Base-by-base conservation (phyloP, 2,329 filamentous ascomycete species). In the Fusarium sp. region DNA sequence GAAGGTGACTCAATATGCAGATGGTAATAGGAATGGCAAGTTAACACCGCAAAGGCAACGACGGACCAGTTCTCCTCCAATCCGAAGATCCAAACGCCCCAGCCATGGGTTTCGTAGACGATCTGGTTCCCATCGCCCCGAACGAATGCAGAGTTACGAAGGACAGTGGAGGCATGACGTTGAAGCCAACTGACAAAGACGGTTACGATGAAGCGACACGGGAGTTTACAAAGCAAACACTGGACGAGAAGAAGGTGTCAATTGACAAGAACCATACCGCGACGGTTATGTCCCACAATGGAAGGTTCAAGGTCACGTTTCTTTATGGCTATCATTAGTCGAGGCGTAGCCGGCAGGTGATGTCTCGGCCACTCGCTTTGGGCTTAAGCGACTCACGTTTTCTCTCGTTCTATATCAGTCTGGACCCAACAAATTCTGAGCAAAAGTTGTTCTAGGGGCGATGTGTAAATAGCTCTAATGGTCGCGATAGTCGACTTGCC, bases 131-230 rank as follows among this genome's bases (percentile, higher is more conserved):
- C 5, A 14, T n/a, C 17, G 65, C 69, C 13, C 69, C 69, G 2
- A 38, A 50, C 6, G 36, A 60, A 24, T 71, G 65, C n/a, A 57
- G 24, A 13, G 26, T 24, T 4, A 22, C 40, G 3, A 71, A 71
- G 36, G 65, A 61, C 28, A 67, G 65, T 8, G 55, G 58, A 7
- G 59, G 43, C 6, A 19, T 45, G 9, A 62, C 55, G 2, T 28
- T 71, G 24, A 71, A 72, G 33, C 69, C 65, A 21, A 72, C 69
- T 3, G 65, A 71, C 14, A 71, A 71, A 33, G 43, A 64, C 15
- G 62, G 69, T 3, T 57, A 71, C 10, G 69, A 71, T 7, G 10
- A 46, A 38, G 22, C 21, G n/a, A 71, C 65, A 11, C 58, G 62
- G 21, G 19, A 52, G 7, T 71, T 43, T 22, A 71, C 69, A 1